Evolutionary conservation across 106 monocot species (phyloP).

Genomic region (Vanilla planifolia): DNA sequence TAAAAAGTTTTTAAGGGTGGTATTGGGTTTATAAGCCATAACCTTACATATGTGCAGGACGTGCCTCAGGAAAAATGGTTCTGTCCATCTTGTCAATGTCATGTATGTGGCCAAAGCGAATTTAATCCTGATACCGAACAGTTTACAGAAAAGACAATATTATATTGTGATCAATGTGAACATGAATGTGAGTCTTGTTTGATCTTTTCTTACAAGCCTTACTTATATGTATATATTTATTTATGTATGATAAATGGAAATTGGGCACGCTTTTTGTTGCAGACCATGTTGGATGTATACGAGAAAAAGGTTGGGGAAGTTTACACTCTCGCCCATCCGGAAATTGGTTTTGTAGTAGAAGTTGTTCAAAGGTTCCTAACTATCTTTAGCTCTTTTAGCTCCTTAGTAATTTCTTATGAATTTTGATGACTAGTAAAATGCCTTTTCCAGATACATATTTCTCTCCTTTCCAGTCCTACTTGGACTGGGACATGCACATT

Average conservation of each 20-base stretch:
- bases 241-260: not conserved
- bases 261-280: slow-evolving; percentile 7
- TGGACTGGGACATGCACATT: not conserved
- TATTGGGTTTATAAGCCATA: not conserved
- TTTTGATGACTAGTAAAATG: too few species aligned
- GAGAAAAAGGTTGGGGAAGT: slow-evolving; percentile 9
- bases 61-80: slow-evolving; percentile 66
- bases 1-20: not conserved
- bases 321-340: slow-evolving; percentile 37
- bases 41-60: slow-evolving; percentile 24
- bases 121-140: slow-evolving; percentile 33
- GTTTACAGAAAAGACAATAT: slow-evolving; percentile 39
- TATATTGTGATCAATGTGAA: slow-evolving; percentile 74
- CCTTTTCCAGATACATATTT: not conserved
- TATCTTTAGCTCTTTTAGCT: not conserved
- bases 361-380: slow-evolving; percentile 49
- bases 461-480: not conserved
- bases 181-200: slow-evolving; percentile 41
- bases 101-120: slow-evolving; percentile 46
- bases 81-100: slow-evolving; percentile 62
- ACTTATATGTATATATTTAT: too few species aligned
- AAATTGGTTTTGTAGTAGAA: slow-evolving; percentile 64
- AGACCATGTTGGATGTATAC: slow-evolving; percentile 72
- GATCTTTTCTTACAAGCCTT: not conserved
- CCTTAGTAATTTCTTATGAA: too few species aligned